Percentiles rank a stretch among this genome's conserved stretches.
Conservation (phyloP, 805 yeast genomes). For the Tetrapisispora phaffii region DNA sequence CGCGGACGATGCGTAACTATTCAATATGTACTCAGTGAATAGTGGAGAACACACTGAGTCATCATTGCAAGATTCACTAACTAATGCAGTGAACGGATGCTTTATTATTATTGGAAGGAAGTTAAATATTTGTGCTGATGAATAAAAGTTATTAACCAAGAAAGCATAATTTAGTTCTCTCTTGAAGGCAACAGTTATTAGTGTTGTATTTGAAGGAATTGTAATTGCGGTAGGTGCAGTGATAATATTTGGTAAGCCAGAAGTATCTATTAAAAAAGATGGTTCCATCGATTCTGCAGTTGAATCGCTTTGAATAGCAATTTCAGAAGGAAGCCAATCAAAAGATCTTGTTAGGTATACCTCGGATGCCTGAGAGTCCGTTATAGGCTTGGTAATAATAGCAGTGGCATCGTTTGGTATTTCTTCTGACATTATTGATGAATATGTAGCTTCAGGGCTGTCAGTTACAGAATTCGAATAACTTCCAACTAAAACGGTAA, state of each 20-base stretch:
- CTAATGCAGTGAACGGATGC: slow-evolving; percentile 39
- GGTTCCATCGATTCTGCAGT: slow-evolving; percentile 38
- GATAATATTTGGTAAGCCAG: slow-evolving; percentile 32
- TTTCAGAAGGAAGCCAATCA: slow-evolving; percentile 60
- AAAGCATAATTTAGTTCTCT: slow-evolving; percentile 73
- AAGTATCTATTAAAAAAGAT: slow-evolving; percentile 7
- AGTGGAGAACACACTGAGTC: not conserved
- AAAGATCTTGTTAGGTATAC: not conserved
- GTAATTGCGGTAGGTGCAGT: slow-evolving; percentile 32
- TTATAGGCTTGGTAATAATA: not conserved
- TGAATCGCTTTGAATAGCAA: not conserved
- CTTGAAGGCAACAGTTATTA: slow-evolving; percentile 39
- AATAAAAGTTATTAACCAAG: slow-evolving; percentile 71
- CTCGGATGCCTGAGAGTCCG: not conserved
- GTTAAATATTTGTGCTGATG: slow-evolving; percentile 59
- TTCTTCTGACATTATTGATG: not conserved
- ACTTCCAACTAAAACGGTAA: not conserved
- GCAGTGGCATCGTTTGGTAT: not conserved
- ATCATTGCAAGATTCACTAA: not conserved
- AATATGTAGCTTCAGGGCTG: not conserved
- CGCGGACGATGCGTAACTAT: not conserved
- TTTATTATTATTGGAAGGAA: slow-evolving; percentile 65
- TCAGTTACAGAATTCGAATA: not conserved
- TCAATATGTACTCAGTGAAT: not conserved
- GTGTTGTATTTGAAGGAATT: slow-evolving; percentile 25